A percentile compares a stretch with the other conserved stretches of the same genome.
phyloP scores from a whole-genome alignment of 257 asterid species.

The Ophiorrhiza pumila region DNA sequence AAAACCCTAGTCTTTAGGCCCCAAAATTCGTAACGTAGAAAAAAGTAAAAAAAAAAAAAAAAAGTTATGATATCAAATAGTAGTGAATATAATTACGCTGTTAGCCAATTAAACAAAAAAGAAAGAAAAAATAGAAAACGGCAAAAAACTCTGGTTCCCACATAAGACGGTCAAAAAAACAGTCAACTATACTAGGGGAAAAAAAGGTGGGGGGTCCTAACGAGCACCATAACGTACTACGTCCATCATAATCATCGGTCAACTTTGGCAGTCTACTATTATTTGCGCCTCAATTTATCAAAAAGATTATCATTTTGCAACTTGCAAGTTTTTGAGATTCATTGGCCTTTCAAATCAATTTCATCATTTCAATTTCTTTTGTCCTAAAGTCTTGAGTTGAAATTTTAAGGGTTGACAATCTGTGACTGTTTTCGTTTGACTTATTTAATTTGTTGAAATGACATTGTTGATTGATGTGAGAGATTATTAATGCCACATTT shows the following conservation, averaged over 20 bases:
- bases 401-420: neutral
- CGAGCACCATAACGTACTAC: neutral
- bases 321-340: neutral
- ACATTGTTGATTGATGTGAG: neutral
- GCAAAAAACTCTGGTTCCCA: slow-evolving; percentile 14
- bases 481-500: no score
- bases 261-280: slow-evolving; percentile 29
- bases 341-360: neutral
- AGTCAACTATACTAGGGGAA: slow-evolving; percentile 15
- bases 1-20: neutral
- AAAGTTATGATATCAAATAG: no score
- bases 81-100: no score
- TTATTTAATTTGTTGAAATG: neutral
- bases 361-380: neutral
- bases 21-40: neutral
- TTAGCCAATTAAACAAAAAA: neutral
- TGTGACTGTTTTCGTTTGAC: neutral
- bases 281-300: slow-evolving; percentile 15
- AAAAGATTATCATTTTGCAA: no score
- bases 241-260: slow-evolving; percentile 18
- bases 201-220: neutral
- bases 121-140: neutral
- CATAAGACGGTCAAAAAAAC: slow-evolving; percentile 19
- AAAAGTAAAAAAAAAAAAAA: no score
- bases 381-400: neutral